A percentile compares a stretch with the other conserved stretches of the same genome.
These are phyloP conservation scores for Chenopodium berlandieri DNA, from an alignment of 148 eudicot genomes.

Conservation along the genomic window DNA sequence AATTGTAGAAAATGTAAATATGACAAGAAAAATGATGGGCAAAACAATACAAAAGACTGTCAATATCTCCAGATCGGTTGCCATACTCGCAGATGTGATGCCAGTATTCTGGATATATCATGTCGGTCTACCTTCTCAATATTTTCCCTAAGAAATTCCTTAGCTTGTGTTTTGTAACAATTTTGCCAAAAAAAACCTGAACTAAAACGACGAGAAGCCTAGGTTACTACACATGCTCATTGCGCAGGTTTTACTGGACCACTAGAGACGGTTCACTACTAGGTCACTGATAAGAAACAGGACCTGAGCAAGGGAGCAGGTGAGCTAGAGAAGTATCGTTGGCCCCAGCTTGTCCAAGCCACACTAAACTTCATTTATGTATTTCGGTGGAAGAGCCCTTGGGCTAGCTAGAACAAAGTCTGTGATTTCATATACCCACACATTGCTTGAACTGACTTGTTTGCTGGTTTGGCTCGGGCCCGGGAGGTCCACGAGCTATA, in stretches of 20 bases:
- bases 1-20: no score
- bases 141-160: neutral
- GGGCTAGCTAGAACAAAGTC: neutral
- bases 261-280: neutral
- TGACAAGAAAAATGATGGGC: no score
- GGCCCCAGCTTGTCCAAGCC: neutral
- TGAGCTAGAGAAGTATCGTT: neutral
- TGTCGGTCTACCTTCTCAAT: neutral
- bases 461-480: neutral
- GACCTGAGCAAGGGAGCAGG: neutral
- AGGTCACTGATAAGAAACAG: neutral
- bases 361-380: neutral
- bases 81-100: neutral
- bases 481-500: neutral
- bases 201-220: neutral
- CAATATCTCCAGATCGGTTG: neutral
- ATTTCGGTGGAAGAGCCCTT: neutral
- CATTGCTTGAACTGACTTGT: neutral
- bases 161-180: no score
- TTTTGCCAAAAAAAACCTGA: neutral
- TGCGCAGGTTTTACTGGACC: neutral
- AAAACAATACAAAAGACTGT: neutral
- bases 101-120: neutral
- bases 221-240: neutral
- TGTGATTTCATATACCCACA: neutral